Base-by-base conservation (phyloP, 73 alveolate genomes). In the Paramecium tetraurelia region DNA sequence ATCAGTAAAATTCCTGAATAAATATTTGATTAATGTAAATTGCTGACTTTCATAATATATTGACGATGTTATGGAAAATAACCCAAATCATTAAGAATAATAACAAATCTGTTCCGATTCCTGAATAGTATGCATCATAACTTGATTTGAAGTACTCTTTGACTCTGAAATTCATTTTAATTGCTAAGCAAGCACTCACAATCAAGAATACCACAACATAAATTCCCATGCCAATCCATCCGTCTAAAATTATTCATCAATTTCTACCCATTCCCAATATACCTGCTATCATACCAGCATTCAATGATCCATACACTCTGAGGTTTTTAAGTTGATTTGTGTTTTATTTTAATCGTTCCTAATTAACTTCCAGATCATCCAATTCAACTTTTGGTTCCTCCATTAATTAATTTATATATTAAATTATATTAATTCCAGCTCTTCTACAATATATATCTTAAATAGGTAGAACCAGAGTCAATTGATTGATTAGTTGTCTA, bases 81-180 rank as follows among this genome's bases (percentile, higher is more conserved):
- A 80, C 90, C 90, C 90, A 80, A 46, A 80, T 24, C 75, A 80
- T 80, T 10, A 80, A 43, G 38, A 80, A 80, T 40, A 80, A 46
- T 80, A 44, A 35, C 20, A 80, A 46, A 80, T 80, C 90, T 10
- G 70, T 24, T 22, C 46, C 70, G 14, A 80, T 18, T 80, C 90
- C 75, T 1, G 76, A 40, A 80, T 43, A 80, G 16, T 43, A 80
- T 10, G 75, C 76, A 22, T 80, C 71, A 44, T 40, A 80, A 16
- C 46, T 59, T 2, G 70, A 21, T 48, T 22, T 80, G 53, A 80
- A 80, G 29, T 80, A 80, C 6, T 40, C 57, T 24, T 46, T 31
- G 16, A 35, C 76, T 18, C 9, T 22, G 40, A 80, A 80, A 22
- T 80, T 80, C 76, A 80, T 43, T 44, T 80, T 80, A 7, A 80